These are phyloP conservation scores for Trebouxia sp. DNA, from an alignment of 139 green algal genomes.

Conservation along the genomic window DNA sequence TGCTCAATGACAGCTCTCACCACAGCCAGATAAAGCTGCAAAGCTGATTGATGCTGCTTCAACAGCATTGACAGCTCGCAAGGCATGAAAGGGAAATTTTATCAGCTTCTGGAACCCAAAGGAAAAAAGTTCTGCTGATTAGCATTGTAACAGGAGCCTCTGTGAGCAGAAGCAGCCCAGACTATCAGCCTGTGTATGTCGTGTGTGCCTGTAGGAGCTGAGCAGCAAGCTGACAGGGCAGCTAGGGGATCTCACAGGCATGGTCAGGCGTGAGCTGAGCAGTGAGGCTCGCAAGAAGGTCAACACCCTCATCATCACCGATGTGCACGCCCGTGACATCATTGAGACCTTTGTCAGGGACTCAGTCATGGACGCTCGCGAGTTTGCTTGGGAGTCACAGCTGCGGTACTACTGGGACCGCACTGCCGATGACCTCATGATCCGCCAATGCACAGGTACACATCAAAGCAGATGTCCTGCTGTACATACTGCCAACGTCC, in stretches of 20 bases:
- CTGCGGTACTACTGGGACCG: conserved; percentile 84
- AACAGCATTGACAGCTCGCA: no score
- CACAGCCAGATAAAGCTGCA: no score
- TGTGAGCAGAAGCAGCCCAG: no score
- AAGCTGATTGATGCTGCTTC: no score
- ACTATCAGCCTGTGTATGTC: conserved; percentile 26
- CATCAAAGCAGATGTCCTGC: not conserved
- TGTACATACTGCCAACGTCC: not conserved
- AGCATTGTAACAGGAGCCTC: no score
- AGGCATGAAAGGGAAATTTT: not conserved
- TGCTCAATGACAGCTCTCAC: no score
- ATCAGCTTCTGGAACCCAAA: no score
- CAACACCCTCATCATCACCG: conserved; percentile 87
- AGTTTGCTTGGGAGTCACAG: conserved; percentile 89
- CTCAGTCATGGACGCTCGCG: conserved; percentile 77
- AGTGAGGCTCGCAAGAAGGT: conserved; percentile 79
- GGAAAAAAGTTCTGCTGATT: no score
- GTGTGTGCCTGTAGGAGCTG: conserved; percentile 51
- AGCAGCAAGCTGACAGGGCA: conserved; percentile 74
- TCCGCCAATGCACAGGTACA: conserved; percentile 75
- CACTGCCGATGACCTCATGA: conserved; percentile 73
- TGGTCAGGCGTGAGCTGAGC: conserved; percentile 77
- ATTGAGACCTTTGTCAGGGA: conserved; percentile 83
- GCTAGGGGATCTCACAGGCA: conserved; percentile 74
- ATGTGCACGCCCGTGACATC: conserved; percentile 87